Base-by-base conservation (phyloP, 371 early-diverging fungal species). In the Apophysomyces variabilis region DNA sequence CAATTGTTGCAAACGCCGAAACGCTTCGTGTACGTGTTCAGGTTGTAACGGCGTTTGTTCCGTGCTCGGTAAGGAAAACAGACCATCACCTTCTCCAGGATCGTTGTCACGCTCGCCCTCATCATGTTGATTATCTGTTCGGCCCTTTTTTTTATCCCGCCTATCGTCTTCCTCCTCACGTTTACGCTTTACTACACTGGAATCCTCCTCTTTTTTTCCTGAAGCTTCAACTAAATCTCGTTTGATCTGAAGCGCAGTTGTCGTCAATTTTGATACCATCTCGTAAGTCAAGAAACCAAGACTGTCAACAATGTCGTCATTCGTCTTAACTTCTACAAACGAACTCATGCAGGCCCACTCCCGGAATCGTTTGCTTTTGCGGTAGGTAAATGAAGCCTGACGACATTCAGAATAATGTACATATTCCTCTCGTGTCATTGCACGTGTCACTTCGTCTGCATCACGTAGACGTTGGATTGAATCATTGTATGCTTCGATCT, bases 391-490 rank as follows among this genome's bases (percentile, higher is more conserved):
- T 0, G 96, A 95, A 0, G 99, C 99, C 75, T 96, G 96, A 36
- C 99, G 85, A 76, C 99, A 99, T 75, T 99, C 99, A 18, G 98
- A 93, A 73, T 96, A 99, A 78, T 96, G 94, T 16, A 98, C 95
- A 74, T 99, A 99, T 83, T 99, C 98, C 39, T 98, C 98, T 67
- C 95, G 89, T 36, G 96, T 94, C 99, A 99, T 99, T 8, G 88
- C 92, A 36, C 89, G 82, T 9, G 99, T 99, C 5, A 96, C 84
- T 63, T 93, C 91, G 68, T 99, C 99, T 0, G 97, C 96, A 58
- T 89, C 85, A 43, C 85, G 78, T 38, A 92, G 68, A 32, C 93
- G 83, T 68, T 91, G 90, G 58, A 94, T 87, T 16, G 95, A 91
- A 45, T 95, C 96, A 68, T 90, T 87, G 73, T 93, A 93, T 0